A percentile compares a stretch with the other conserved stretches of the same genome.
phyloP scores from a whole-genome alignment of 2,329 filamentous ascomycete genomes.

The Catunica adiposa region DNA sequence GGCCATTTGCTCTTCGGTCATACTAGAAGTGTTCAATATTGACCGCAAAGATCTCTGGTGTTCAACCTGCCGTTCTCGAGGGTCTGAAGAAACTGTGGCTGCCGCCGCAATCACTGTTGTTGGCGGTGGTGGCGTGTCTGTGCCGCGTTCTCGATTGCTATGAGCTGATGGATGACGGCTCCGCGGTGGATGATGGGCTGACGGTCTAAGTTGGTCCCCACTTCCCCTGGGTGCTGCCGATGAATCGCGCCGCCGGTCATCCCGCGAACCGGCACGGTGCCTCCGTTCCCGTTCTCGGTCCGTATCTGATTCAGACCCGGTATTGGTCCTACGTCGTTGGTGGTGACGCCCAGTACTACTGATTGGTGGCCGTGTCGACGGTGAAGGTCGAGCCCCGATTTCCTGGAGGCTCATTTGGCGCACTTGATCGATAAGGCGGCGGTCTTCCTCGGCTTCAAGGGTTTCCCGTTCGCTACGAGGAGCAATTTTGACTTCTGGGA shows the following conservation, averaged over 20 bases:
- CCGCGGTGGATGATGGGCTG: conserved; percentile 15
- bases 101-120: background rate
- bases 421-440: conserved; percentile 53
- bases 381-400: conserved; percentile 27
- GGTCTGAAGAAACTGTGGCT: conserved; percentile 10
- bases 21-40: conserved; percentile 62
- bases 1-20: conserved; percentile 64
- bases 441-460: conserved; percentile 39
- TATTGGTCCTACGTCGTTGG: conserved; percentile 9
- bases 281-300: conserved; percentile 15
- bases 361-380: conserved; percentile 15
- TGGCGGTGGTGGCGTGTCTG: background rate
- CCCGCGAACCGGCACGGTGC: conserved; percentile 18
- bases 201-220: conserved; percentile 25
- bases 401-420: conserved; percentile 59
- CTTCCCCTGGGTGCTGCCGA: conserved; percentile 14
- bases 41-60: conserved; percentile 82
- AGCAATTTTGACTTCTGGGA: conserved; percentile 40
- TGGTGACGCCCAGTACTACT: conserved; percentile 4
- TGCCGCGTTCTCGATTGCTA: background rate
- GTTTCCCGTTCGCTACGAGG: conserved; percentile 16
- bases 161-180: conserved; percentile 3
- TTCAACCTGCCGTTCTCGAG: conserved; percentile 45
- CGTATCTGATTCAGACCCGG: conserved; percentile 10
- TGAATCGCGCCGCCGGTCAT: conserved; percentile 11